Evolutionary conservation across 495 filamentous ascomycete species (phyloP), one percentile per base, ranked within the genome.

Genomic region (Tuber indicum): DNA sequence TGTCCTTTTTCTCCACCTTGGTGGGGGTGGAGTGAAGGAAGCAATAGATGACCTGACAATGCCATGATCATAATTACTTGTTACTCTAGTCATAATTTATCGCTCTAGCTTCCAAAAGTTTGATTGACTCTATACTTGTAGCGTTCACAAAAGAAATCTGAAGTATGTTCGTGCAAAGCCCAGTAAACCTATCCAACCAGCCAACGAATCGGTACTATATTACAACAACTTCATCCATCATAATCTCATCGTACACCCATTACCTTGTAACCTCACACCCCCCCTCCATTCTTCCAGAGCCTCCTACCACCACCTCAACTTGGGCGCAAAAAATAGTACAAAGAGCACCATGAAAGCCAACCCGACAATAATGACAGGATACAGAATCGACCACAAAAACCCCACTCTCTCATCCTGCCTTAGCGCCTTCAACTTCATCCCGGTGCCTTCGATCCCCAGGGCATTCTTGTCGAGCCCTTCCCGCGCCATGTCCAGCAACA

Each of bases 381-480:
- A 83, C 23, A 83, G 32, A 3, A 83, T 78, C 19, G 73, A 71
- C 81, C 81, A 83, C 43, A 79, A 43, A 75, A 79, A 81, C 10
- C 75, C 75, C 14, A 83, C 81, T 62, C 36, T 76, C 23, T 81
- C 81, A 45, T 81, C 62, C 66, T 69, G 72, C n/a, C 81, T 77
- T 58, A 83, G 19, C 8, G 45, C 70, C 16, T 76, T 74, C 91
- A 99, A 96, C 75, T 89, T 85, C 77, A 87, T 86, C 58, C 90
- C 88, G 32, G 94, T 91, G 0, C 89, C 90, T 66, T 93, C 90
- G 87, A 99, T 92, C 3, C 89, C 91, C 10, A 86, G 83, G 58
- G 89, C 88, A 79, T 92, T 96, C 84, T 88, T 89, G 81, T 94
- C 92, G 73, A 99, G 87, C 0, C 92, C 92, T 49, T 91, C 86